phyloP scores from a whole-genome alignment of 306 rosid genomes.

The Trifolium fragiferum region DNA sequence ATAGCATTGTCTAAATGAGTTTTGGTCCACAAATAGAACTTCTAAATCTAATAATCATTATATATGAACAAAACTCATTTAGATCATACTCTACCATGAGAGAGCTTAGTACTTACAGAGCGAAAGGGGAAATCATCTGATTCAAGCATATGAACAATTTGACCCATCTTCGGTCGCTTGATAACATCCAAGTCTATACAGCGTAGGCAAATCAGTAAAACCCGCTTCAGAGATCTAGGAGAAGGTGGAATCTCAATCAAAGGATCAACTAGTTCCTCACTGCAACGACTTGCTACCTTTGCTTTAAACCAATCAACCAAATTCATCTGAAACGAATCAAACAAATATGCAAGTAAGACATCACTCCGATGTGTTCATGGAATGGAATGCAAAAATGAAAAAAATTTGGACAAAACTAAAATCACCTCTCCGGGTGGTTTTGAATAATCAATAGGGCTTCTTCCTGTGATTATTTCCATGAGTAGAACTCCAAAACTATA shows the following conservation, averaged over 20 bases:
- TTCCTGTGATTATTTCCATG: conserved; percentile 97
- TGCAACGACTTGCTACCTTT: conserved; percentile 87
- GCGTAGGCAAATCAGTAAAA: conserved; percentile 84
- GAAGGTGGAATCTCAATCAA: conserved; percentile 74
- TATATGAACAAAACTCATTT: neutral
- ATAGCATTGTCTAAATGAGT: neutral
- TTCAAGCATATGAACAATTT: conserved; percentile 96
- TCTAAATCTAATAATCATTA: neutral
- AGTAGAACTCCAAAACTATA: conserved; percentile 94
- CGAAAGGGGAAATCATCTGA: conserved; percentile 95
- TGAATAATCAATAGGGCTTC: conserved; percentile 93
- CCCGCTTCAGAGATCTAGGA: conserved; percentile 80
- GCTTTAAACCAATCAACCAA: conserved; percentile 95
- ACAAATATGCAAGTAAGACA: conserved; percentile 27
- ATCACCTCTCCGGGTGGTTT: conserved; percentile 90
- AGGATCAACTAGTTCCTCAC: conserved; percentile 84
- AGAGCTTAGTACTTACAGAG: conserved; percentile 69
- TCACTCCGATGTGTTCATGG: neutral
- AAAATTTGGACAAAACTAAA: conserved; percentile 6
- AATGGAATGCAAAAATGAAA: conserved; percentile 20
- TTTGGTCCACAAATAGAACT: neutral
- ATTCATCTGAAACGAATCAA: conserved; percentile 74
- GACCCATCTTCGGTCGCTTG: conserved; percentile 98
- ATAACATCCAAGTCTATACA: conserved; percentile 85
- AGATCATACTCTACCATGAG: neutral